Conservation (phyloP, 305 asterid genomes). For the Ilex paraguariensis region DNA sequence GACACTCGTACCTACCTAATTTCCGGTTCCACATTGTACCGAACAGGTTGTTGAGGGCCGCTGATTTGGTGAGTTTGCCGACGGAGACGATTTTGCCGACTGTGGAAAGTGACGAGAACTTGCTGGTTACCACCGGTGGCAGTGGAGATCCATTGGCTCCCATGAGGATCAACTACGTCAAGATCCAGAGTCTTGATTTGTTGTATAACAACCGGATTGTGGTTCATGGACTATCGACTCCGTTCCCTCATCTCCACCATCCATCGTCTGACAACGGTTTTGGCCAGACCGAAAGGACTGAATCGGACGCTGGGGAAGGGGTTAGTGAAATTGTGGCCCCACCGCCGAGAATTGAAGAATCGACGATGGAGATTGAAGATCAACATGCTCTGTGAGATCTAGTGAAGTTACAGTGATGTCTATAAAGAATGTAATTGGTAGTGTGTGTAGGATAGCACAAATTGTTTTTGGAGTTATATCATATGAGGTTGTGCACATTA, state of each 20-base stretch:
- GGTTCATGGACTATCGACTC: constrained; percentile 57
- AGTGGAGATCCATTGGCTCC: constrained; percentile 59
- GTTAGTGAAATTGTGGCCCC: too few species aligned
- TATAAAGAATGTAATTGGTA: too few species aligned
- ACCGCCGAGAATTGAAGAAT: too few species aligned
- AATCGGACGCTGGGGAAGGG: too few species aligned
- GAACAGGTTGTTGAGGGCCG: constrained; percentile 45
- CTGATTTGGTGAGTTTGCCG: constrained; percentile 54
- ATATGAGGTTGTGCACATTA: too few species aligned
- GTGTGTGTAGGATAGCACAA: too few species aligned
- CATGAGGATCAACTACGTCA: constrained; percentile 62
- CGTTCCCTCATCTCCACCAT: constrained; percentile 63
- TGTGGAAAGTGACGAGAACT: constrained; percentile 46
- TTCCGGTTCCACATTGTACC: constrained; percentile 70
- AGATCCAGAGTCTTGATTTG: constrained; percentile 46
- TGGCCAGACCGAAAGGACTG: too few species aligned
- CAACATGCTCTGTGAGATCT: too few species aligned
- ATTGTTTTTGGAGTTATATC: too few species aligned
- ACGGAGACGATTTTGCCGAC: constrained; percentile 47
- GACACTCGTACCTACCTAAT: constrained; percentile 39
- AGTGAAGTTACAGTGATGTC: too few species aligned
- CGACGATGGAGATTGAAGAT: too few species aligned
- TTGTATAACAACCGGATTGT: constrained; percentile 60
- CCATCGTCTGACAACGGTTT: neutral
- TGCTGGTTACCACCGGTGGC: constrained; percentile 58